Conservation (phyloP, 257 asterid genomes). For the Ajuga chamaepitys region DNA sequence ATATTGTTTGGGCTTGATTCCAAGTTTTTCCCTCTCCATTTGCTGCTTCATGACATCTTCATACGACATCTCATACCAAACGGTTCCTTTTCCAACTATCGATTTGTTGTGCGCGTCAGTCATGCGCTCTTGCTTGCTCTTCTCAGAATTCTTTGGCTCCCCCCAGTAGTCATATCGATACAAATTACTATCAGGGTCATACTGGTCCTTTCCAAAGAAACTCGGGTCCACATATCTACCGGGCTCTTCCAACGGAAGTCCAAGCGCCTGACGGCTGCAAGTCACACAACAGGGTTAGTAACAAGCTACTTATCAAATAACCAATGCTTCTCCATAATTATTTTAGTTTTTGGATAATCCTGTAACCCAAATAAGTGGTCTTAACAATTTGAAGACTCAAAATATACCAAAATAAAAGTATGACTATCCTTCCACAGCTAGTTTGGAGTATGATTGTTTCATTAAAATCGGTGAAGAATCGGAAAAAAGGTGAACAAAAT, state of each 20-base stretch:
- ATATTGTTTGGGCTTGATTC: conserved; percentile 38
- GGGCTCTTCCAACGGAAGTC: conserved; percentile 90
- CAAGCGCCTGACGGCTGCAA: conserved; percentile 83
- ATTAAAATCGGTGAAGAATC: background rate
- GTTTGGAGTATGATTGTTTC: too few relatives aligned
- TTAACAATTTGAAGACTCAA: too few relatives aligned
- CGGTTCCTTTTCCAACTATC: conserved; percentile 80
- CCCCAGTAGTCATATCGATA: conserved; percentile 98
- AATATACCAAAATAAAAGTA: too few relatives aligned
- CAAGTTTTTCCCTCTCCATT: conserved; percentile 59
- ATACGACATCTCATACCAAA: conserved; percentile 90
- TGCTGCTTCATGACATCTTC: conserved; percentile 76
- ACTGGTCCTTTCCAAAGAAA: conserved; percentile 74
- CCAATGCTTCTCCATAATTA: background rate
- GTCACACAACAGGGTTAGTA: conserved; percentile 1
- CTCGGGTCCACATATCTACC: conserved; percentile 70
- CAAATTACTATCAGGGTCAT: conserved; percentile 71
- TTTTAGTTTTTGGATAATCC: too few relatives aligned
- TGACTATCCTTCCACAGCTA: too few relatives aligned
- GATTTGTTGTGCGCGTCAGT: conserved; percentile 87
- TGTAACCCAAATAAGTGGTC: too few relatives aligned
- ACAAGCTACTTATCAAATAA: background rate
- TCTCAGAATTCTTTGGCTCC: conserved; percentile 95
- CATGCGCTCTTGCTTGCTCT: conserved; percentile 81
- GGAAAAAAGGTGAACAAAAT: background rate